Conservation (phyloP, 2,329 filamentous ascomycete genomes). For the Aspergillus proliferans region DNA sequence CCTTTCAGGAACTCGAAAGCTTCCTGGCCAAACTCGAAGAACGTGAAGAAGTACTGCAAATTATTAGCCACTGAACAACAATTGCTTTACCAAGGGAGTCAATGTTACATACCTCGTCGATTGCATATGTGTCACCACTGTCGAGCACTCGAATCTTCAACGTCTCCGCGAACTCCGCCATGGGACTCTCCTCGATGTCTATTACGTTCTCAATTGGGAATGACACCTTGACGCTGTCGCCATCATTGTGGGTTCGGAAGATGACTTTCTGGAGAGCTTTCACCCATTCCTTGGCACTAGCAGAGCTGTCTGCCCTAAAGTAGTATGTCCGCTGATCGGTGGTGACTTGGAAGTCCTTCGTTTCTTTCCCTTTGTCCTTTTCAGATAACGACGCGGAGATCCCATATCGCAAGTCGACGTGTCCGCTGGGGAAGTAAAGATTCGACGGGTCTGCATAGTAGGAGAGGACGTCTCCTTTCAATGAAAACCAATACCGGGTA, state of each 20-base stretch:
- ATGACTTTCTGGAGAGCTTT: conserved; percentile 90
- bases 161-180: conserved; percentile 87
- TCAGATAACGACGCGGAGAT: conserved; percentile 77
- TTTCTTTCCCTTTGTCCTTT: conserved; percentile 65
- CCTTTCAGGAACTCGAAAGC: conserved; percentile 71
- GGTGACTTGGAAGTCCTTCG: conserved; percentile 68
- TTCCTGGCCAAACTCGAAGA: conserved; percentile 79
- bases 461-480: conserved; percentile 85
- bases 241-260: conserved; percentile 91
- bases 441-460: conserved; percentile 82
- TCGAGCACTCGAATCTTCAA: conserved; percentile 90
- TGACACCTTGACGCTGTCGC: conserved; percentile 93
- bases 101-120: conserved; percentile 66
- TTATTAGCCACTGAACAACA: conserved; percentile 10
- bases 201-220: conserved; percentile 82
- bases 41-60: conserved; percentile 84
- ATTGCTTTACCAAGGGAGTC: neutral
- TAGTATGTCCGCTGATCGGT: conserved; percentile 79
- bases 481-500: conserved; percentile 83
- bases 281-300: conserved; percentile 94
- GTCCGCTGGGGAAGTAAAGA: conserved; percentile 83
- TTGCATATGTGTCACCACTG: conserved; percentile 87
- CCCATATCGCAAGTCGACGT: conserved; percentile 86
- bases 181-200: conserved; percentile 84
- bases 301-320: conserved; percentile 79